A percentile compares a stretch with the other conserved stretches of the same genome.
Conservation (phyloP, 768 basidiomycete genomes). For the Tulasnella sp. region DNA sequence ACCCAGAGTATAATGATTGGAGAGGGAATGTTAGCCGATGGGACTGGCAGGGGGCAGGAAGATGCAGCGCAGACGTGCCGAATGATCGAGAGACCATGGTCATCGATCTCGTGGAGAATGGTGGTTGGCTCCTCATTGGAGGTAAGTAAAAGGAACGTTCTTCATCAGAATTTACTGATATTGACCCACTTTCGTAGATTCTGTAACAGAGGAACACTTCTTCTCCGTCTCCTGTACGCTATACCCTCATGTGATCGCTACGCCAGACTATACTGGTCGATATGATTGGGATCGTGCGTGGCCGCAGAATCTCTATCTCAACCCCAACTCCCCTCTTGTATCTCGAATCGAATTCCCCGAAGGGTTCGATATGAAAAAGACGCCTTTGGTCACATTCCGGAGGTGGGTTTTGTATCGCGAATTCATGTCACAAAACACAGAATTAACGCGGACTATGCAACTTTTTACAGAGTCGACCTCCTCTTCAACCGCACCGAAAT, state of each 20-base stretch:
- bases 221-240: constrained; percentile 59
- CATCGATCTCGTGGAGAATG: constrained; percentile 50
- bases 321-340: constrained; percentile 43
- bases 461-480: constrained; percentile 39
- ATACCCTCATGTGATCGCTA: constrained; percentile 56
- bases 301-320: constrained; percentile 55
- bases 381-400: constrained; percentile 56
- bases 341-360: constrained; percentile 36
- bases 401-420: constrained; percentile 24
- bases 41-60: background rate
- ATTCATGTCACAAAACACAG: no score
- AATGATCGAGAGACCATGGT: constrained; percentile 33
- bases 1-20: background rate
- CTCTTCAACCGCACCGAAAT: constrained; percentile 43
- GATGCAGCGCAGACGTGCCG: background rate
- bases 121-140: constrained; percentile 59
- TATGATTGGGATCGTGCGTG: constrained; percentile 50
- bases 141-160: constrained; percentile 32
- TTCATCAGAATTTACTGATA: background rate
- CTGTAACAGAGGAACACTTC: constrained; percentile 63
- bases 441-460: no score
- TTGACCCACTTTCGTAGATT: constrained; percentile 36
- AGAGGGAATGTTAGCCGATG: constrained; percentile 12
- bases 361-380: constrained; percentile 44
- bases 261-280: constrained; percentile 46